Evolutionary conservation across 768 basidiomycete genomes (phyloP), one percentile per base, ranked within the genome.

Genomic region (Mycena crocata): DNA sequence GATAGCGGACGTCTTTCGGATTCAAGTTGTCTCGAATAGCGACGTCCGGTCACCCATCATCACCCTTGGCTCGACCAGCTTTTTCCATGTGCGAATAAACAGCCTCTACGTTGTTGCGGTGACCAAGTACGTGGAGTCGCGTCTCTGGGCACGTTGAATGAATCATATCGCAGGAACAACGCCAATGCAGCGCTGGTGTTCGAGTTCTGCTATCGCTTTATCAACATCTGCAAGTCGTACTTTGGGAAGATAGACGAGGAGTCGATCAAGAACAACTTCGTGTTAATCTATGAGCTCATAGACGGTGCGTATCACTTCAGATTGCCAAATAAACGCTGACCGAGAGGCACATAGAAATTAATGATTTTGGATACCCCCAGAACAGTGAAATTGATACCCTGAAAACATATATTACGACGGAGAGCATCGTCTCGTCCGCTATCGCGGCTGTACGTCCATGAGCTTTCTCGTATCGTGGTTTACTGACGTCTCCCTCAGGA

Each of bases 241-340:
- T 99, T 99, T 81, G 95, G 96, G 48, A 99, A 98, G 81, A 88
- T 99, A 26, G 98, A 99, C 75, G 98, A 99, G 77, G 97, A 98
- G 78, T 89, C 93, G 24, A 91, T 99, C 70, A 99, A 99, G 90
- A 99, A 97, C 79, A 99, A 99, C 81, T 99, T 99, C 79, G 96
- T 96, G 46, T 83, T 99, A 54, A 97, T 99, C 48, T 99, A 99
- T 73, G 98, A 99, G 79, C 87, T 99, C 44, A 93, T 99, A 70
- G 98, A 99, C 75, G 97, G 97, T 96, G 66, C 64, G 88, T 77
- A 12, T 45, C 10, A 40, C n/a, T 26, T 57, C n/a, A n/a, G 14
- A 19, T 35, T 39, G 28, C 35, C 30, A 35, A 30, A 13, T 10
- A 24, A 26, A 30, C 21, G 44, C 67, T 59, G 58, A 50, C 57